Evolutionary conservation across 2,329 filamentous ascomycete genomes (phyloP).

Genomic region (Colletotrichum liriopes): DNA sequence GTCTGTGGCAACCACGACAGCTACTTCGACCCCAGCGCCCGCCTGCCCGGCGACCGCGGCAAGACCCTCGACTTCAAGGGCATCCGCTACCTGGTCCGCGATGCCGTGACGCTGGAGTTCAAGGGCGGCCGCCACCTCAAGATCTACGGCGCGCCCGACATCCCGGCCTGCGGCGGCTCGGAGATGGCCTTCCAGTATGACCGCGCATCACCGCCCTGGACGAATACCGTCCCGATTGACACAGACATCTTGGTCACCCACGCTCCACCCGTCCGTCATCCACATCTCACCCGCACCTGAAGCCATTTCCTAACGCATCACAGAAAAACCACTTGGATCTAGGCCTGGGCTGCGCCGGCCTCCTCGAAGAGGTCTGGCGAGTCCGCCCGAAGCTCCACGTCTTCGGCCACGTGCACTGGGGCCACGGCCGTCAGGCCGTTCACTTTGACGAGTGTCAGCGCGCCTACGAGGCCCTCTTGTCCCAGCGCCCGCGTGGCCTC

Average conservation of each 20-base stretch:
- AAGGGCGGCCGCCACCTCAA: slow-evolving; percentile 72
- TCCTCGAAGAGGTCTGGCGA: slow-evolving; percentile 81
- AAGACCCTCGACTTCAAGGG: slow-evolving; percentile 75
- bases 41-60: slow-evolving; percentile 70
- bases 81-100: slow-evolving; percentile 83
- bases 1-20: slow-evolving; percentile 92
- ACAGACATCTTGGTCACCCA: slow-evolving; percentile 88
- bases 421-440: slow-evolving; percentile 77
- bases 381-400: slow-evolving; percentile 83
- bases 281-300: background rate
- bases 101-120: slow-evolving; percentile 75
- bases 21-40: slow-evolving; percentile 81
- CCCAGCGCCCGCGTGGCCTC: slow-evolving; percentile 58
- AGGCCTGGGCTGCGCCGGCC: slow-evolving; percentile 78
- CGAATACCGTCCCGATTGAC: slow-evolving; percentile 77
- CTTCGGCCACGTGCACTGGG: slow-evolving; percentile 89
- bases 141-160: slow-evolving; percentile 86
- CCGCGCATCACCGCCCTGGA: slow-evolving; percentile 78
- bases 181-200: slow-evolving; percentile 86
- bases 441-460: slow-evolving; percentile 83
- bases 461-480: slow-evolving; percentile 78
- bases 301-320: slow-evolving; percentile 17
- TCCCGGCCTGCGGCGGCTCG: slow-evolving; percentile 81
- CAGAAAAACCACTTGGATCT: slow-evolving; percentile 79
- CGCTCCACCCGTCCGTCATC: slow-evolving; percentile 74